Evolutionary conservation across 768 basidiomycete species (phyloP).

Genomic region (Boletus sp.): DNA sequence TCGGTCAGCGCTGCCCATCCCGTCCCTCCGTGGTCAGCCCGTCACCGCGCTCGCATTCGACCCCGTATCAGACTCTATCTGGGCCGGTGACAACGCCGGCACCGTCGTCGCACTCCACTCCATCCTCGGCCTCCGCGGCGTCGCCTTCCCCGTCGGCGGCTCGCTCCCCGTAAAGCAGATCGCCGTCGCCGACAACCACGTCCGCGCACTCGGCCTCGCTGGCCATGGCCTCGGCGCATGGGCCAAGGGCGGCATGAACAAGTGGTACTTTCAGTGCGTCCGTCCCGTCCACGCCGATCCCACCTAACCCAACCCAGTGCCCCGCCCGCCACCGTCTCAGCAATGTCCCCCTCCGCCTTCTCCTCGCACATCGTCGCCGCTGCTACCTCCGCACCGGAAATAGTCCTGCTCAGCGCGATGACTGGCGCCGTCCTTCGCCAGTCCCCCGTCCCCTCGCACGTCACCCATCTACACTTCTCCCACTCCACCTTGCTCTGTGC

Average conservation of each 20-base stretch:
- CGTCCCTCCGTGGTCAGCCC: slow-evolving; percentile 37
- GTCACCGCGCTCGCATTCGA: slow-evolving; percentile 85
- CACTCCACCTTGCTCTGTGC: slow-evolving; percentile 66
- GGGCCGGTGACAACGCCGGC: slow-evolving; percentile 78
- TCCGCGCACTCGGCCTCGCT: slow-evolving; percentile 61
- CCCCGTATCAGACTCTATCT: slow-evolving; percentile 85
- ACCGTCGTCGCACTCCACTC: slow-evolving; percentile 67
- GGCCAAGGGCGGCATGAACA: slow-evolving; percentile 83
- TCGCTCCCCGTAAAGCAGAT: slow-evolving; percentile 71
- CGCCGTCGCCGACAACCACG: slow-evolving; percentile 72
- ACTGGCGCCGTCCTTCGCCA: slow-evolving; percentile 66
- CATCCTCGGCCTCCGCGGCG: slow-evolving; percentile 60
- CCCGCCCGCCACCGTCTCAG: slow-evolving; percentile 33
- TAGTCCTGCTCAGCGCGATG: slow-evolving; percentile 70
- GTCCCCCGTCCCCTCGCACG: slow-evolving; percentile 51
- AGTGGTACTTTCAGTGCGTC: slow-evolving; percentile 73
- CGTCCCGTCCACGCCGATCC: background rate
- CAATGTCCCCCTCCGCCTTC: slow-evolving; percentile 47
- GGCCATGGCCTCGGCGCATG: slow-evolving; percentile 73
- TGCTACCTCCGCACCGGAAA: slow-evolving; percentile 56
- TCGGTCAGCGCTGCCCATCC: slow-evolving; percentile 17
- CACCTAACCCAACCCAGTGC: slow-evolving; percentile 31
- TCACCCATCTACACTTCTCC: slow-evolving; percentile 66
- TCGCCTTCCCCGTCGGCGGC: slow-evolving; percentile 72
- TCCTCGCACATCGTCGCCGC: slow-evolving; percentile 59